A percentile compares a stretch with the other conserved stretches of the same genome.
Evolutionary conservation across 2,329 filamentous ascomycete genomes (phyloP).

Genomic region (Fusarium torreyae): DNA sequence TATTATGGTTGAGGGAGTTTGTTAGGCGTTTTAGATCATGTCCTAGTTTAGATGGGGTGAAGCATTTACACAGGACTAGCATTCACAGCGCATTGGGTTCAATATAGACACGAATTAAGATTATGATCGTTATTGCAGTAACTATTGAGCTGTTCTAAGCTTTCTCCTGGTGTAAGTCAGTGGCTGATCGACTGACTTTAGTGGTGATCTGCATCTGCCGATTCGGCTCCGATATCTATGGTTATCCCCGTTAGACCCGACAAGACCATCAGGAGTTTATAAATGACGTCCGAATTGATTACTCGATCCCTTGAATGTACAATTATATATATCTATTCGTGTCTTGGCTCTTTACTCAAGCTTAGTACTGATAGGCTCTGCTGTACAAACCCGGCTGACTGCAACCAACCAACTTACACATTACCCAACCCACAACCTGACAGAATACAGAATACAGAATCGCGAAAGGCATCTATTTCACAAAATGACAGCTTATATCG

Average conservation of each 20-base stretch:
- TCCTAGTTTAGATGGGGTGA: background rate
- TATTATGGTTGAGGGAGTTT: background rate
- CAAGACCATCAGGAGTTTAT: background rate
- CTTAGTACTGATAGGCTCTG: background rate
- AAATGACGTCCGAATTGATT: background rate
- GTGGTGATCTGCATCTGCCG: conserved; percentile 27
- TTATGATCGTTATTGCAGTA: background rate
- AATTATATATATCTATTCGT: background rate
- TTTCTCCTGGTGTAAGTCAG: background rate
- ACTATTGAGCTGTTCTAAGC: background rate
- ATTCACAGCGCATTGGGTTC: conserved; percentile 6
- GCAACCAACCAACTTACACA: background rate
- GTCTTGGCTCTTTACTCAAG: background rate
- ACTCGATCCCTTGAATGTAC: background rate
- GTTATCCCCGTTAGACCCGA: conserved; percentile 43
- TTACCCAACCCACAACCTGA: background rate
- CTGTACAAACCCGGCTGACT: background rate
- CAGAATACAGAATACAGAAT: too few relatives aligned
- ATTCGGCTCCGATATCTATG: conserved; percentile 39
- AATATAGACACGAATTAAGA: conserved; percentile 2
- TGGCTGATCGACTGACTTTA: background rate
- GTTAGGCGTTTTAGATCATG: conserved; percentile 1
- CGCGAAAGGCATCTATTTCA: background rate
- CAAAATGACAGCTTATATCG: conserved; percentile 52
- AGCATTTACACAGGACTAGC: background rate